Conservation (phyloP, 768 basidiomycete species). For the Leccinellum luteum region DNA sequence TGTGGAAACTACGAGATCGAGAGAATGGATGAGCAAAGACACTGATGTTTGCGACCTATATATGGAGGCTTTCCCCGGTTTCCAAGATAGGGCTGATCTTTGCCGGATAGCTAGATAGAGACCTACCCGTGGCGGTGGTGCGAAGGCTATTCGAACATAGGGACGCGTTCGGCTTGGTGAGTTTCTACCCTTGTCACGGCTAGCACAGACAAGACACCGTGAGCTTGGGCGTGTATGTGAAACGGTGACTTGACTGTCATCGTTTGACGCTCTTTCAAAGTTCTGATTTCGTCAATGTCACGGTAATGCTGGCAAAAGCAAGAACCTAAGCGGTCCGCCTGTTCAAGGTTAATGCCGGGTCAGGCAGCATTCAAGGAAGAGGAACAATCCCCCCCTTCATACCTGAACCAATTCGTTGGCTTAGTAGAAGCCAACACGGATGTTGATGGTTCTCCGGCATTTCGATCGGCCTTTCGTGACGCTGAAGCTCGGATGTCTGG, state of each 20-base stretch:
- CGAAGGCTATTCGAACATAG: neutral
- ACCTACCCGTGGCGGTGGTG: neutral
- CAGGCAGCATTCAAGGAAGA: neutral
- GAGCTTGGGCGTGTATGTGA: neutral
- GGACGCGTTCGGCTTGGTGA: neutral
- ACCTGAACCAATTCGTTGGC: neutral
- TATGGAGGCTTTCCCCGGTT: constrained; percentile 3
- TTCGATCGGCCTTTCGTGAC: constrained; percentile 80
- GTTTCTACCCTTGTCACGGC: neutral
- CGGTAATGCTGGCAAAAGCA: no score
- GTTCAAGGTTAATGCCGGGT: no score
- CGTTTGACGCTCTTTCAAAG: neutral
- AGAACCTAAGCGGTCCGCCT: no score
- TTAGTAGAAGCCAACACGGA: constrained; percentile 15
- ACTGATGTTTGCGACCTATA: neutral
- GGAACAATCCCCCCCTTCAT: neutral
- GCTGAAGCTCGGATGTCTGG: constrained; percentile 78
- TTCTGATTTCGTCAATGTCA: no score
- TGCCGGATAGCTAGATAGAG: neutral
- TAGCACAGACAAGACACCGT: neutral
- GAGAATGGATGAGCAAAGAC: neutral
- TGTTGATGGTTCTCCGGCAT: constrained; percentile 71
- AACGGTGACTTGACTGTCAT: no score
- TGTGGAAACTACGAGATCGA: neutral
- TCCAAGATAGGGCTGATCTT: neutral